Evolutionary conservation across 129 eudicot genomes (phyloP), one percentile per base, ranked within the genome.

Genomic region (Sambucus nigra): DNA sequence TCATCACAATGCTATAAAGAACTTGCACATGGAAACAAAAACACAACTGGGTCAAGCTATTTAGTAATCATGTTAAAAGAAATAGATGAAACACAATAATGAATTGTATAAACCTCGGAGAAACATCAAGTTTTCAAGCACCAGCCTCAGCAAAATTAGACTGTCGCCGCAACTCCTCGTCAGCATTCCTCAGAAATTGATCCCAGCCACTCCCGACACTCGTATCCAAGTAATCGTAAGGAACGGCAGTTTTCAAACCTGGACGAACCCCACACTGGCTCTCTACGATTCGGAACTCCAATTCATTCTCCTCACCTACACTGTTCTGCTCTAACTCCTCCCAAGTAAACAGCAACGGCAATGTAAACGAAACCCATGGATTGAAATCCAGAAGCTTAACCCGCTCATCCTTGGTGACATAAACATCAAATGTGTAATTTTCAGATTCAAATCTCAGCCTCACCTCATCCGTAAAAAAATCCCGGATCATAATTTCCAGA

Each of bases 191-290:
- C 55, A 85, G 26, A 50, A 85, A 79, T 63, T 91, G 89, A 66
- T 91, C 98, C 98, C 98, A 91, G n/a, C 98, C 95, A 70, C 98
- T 91, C 47, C 98, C 98, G 11, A 68, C 41, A 55, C 94, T 85
- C 3, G 81, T 85, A 85, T 91, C 95, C 67, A 91, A 64, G 66
- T 85, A 91, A 76, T 91, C 98, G 59, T 66, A 91, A 47, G 98
- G 98, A 38, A 89, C 98, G n/a, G 95, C 95, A 46, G 89, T 85
- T 51, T 91, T 91, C 71, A 85, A 62, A 63, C 98, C 89, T 1
- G 98, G 94, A 13, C 89, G 82, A 2, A 91, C 87, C 2, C 89
- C 85, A 68, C 85, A 76, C 15, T 74, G 77, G 61, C 88, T 61
- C 64, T 85, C 95, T 33, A 91, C 83, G 17, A 82, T 70, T 66